phyloP scores from a whole-genome alignment of 108 stramenopile species.

The Epithemia pelagica region DNA sequence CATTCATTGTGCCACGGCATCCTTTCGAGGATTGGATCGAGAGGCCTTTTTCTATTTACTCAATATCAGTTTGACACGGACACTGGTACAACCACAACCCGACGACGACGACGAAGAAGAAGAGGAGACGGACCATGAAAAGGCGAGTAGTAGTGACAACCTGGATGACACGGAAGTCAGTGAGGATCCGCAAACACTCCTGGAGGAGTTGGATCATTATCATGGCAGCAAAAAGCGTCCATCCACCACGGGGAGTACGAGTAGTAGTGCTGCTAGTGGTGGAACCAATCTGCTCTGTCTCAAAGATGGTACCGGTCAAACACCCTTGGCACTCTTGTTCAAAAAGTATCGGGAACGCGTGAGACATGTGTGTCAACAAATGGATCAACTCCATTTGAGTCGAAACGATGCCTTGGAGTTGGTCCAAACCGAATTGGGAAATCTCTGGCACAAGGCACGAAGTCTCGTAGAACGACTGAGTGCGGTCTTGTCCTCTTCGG shows the following conservation, averaged over 20 bases:
- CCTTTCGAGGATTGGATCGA: slow-evolving; percentile 34
- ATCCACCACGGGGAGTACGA: background rate
- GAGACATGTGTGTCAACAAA: slow-evolving; percentile 9
- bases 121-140: background rate
- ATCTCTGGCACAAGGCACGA: slow-evolving; percentile 37
- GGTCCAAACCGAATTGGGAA: slow-evolving; percentile 35
- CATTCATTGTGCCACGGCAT: slow-evolving; percentile 39
- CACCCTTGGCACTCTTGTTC: slow-evolving; percentile 36
- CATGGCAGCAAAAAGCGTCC: background rate
- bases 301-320: slow-evolving; percentile 30
- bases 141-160: background rate
- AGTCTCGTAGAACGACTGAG: slow-evolving; percentile 21
- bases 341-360: slow-evolving; percentile 41
- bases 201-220: slow-evolving; percentile 17
- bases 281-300: slow-evolving; percentile 22
- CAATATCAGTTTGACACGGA: slow-evolving; percentile 20
- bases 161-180: background rate
- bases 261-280: too few species aligned
- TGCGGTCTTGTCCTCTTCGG: background rate
- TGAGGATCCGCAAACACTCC: too few species aligned
- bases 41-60: slow-evolving; percentile 35
- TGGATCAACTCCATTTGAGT: slow-evolving; percentile 6
- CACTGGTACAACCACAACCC: slow-evolving; percentile 5
- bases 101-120: slow-evolving; percentile 1
- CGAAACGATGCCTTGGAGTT: slow-evolving; percentile 3